Evolutionary conservation across 176 grass and related monocot genomes (phyloP).

Genomic region (Musa beccarii): DNA sequence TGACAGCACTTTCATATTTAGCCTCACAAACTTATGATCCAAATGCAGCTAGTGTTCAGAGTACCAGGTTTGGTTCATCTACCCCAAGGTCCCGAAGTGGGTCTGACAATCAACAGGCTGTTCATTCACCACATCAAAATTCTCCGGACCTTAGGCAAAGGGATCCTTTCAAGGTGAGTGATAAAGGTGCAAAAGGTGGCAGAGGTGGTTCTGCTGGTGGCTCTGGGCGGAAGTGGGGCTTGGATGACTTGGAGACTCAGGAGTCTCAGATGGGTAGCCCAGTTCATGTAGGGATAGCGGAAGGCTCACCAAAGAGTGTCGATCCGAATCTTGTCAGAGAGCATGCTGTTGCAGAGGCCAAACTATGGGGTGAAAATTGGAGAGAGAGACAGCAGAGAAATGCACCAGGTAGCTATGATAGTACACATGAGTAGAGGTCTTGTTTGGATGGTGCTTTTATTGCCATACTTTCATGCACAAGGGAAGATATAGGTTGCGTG

Average conservation of each 20-base stretch:
- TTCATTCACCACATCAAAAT: constrained; percentile 42
- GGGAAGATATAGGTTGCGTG: background rate
- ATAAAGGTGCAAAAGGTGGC: constrained; percentile 33
- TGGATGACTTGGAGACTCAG: constrained; percentile 43
- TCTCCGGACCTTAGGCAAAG: constrained; percentile 54
- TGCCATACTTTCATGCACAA: background rate
- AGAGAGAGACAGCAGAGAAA: constrained; percentile 32
- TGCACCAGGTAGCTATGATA: constrained; percentile 31
- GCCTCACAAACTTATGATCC: constrained; percentile 90
- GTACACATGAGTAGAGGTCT: constrained; percentile 13
- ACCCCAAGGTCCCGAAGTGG: constrained; percentile 48
- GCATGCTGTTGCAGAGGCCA: constrained; percentile 26
- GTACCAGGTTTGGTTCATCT: constrained; percentile 48
- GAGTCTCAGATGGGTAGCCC: constrained; percentile 45
- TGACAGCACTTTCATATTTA: constrained; percentile 93
- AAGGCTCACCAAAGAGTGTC: constrained; percentile 22
- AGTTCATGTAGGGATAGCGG: constrained; percentile 41
- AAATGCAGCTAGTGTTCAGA: constrained; percentile 43
- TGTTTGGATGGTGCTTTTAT: background rate
- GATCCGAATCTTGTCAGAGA: constrained; percentile 20
- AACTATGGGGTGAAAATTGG: constrained; percentile 56
- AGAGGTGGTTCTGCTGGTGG: constrained; percentile 51
- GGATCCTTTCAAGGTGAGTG: constrained; percentile 26
- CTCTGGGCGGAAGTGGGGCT: constrained; percentile 59
- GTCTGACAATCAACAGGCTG: constrained; percentile 41